Evolutionary conservation across 257 asterid species (phyloP).

Genomic region (Primulina eburnea): DNA sequence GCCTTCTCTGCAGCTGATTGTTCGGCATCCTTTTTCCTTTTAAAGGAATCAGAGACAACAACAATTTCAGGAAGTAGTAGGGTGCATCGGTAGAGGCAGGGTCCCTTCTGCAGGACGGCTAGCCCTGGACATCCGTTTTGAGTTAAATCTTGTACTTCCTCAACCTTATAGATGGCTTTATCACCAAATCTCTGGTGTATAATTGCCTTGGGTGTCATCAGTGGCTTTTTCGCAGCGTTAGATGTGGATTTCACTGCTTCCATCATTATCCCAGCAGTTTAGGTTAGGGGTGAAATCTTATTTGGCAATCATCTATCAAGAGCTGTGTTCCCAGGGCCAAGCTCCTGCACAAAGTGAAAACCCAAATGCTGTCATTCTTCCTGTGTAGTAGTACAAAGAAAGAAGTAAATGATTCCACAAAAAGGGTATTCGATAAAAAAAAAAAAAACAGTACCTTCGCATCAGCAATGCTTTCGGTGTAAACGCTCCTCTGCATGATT

Average conservation of each 20-base stretch:
- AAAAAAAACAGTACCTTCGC: conserved; percentile 20
- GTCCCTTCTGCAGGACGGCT: neutral
- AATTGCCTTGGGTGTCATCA: neutral
- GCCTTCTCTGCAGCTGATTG: conserved; percentile 95
- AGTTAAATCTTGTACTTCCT: neutral
- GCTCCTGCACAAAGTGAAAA: neutral
- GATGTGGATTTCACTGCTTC: neutral
- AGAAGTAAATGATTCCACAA: too few species aligned
- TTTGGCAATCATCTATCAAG: neutral
- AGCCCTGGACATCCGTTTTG: neutral
- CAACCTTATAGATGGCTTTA: neutral
- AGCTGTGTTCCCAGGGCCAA: neutral
- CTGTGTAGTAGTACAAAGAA: neutral
- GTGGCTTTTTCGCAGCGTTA: neutral
- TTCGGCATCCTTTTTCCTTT: conserved; percentile 83
- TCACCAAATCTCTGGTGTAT: neutral
- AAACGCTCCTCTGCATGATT: neutral
- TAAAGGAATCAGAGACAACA: conserved; percentile 61
- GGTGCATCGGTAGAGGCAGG: neutral
- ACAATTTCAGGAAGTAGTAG: conserved; percentile 11
- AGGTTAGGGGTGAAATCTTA: neutral
- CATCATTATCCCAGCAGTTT: neutral
- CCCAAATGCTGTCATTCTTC: neutral
- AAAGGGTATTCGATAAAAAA: conserved; percentile 14
- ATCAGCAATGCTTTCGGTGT: conserved; percentile 1